Base-by-base conservation (phyloP, 2,329 filamentous ascomycete species). In the Alternaria gansuensis region DNA sequence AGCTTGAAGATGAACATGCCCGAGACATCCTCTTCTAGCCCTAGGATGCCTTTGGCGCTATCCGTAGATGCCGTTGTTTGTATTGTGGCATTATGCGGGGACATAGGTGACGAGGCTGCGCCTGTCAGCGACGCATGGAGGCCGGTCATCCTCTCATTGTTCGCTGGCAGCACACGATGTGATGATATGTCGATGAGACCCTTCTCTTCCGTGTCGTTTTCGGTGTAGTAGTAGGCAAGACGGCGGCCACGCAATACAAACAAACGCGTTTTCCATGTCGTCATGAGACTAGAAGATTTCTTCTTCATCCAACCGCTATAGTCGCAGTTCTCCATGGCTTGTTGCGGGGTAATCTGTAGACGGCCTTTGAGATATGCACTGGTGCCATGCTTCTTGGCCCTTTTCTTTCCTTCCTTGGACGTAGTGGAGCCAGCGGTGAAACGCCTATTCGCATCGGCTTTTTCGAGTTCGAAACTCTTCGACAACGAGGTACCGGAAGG, bases 301-400 rank as follows among this genome's bases (percentile, higher is more conserved):
- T 99, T 99, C 83, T 95, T 98, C 95, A 99, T 99, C 95, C 95
- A 99, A 1, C 95, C 95, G 71, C 90, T 94, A 76, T 97, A 98
- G 73, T 99, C 94, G 54, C 92, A 94, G 61, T 87, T 88, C 62
- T 88, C 82, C 78, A 97, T 95, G 60, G 94, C 93, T 74, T 97
- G 92, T 54, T 88, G 83, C 0, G 95, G 95, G 0, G 86, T 81
- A 60, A 94, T 90, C 77, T 93, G 93, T 68, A 91, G 85, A 39
- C 98, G 81, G 0, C 95, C 95, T 29, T 91, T 89, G 17, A 89
- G 91, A 78, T 98, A 99, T 0, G 95, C 95, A 71, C 93, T 97
- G 0, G 95, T 99, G 57, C 92, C 89, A 75, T 98, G 96, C 81
- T 99, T 99, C 51, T 88, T 87, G 78, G 94, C 93, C 61, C 74